Percentiles rank a stretch among this genome's conserved stretches.
Conservation (phyloP, 2,329 filamentous ascomycete species). For the Botrytis byssoidea region DNA sequence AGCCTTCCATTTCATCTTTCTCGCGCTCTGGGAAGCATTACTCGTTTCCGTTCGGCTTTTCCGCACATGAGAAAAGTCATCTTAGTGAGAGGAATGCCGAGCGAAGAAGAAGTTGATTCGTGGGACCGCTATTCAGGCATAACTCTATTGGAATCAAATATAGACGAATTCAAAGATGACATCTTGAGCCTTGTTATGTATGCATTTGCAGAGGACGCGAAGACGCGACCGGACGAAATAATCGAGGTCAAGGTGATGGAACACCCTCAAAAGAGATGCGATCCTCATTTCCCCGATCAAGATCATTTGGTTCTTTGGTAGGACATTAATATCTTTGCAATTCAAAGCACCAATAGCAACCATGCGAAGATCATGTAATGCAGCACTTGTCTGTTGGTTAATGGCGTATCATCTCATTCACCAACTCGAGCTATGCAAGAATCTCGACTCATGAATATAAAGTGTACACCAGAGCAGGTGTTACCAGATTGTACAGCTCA, state of each 20-base stretch:
- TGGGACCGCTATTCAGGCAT: slow-evolving; percentile 14
- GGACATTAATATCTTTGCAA: neutral
- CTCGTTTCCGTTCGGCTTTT: neutral
- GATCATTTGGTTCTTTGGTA: neutral
- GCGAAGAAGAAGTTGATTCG: slow-evolving; percentile 14
- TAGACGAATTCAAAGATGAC: slow-evolving; percentile 6
- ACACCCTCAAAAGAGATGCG: slow-evolving; percentile 4
- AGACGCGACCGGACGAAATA: neutral
- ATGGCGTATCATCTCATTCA: neutral
- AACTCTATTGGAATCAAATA: slow-evolving; percentile 1
- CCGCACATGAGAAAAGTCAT: slow-evolving; percentile 13
- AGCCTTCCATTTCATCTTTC: slow-evolving; percentile 15
- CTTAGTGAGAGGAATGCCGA: slow-evolving; percentile 9
- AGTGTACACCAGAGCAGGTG: neutral
- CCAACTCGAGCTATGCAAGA: neutral
- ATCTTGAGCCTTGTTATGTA: neutral
- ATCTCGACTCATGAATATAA: neutral
- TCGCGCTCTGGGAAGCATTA: slow-evolving; percentile 4
- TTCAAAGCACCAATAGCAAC: neutral
- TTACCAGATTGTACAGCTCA: neutral
- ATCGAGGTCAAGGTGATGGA: slow-evolving; percentile 12
- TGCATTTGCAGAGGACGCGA: slow-evolving; percentile 4
- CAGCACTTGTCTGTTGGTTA: neutral
- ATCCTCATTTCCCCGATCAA: neutral
- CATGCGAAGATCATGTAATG: neutral